Evolutionary conservation across 2,329 filamentous ascomycete genomes (phyloP), one percentile per base, ranked within the genome.

Genomic region (Calonectria pauciramosa): DNA sequence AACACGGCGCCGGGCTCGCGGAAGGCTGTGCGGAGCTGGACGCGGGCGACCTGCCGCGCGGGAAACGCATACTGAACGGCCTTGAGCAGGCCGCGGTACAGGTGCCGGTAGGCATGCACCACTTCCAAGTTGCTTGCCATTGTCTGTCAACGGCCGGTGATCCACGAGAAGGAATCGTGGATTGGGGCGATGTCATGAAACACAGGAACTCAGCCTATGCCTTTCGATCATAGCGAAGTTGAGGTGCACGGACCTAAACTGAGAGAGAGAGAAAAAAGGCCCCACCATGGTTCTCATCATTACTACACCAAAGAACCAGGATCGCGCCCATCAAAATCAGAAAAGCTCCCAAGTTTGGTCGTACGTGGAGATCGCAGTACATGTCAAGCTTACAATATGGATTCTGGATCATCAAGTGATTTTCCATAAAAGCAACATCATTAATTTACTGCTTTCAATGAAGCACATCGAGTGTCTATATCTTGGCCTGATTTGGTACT

Each of bases 21-120:
- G 81, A 95, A 95, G 13, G 90, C 91, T 9, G 81, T 80, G 56
- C 93, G 89, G 30, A 94, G 83, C 81, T 90, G 88, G 80, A 93
- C 88, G 72, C 91, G 90, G 20, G 91, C 87, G 5, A 90, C 86
- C 83, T 88, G 93, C 69, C 94, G 92, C 36, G 92, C 90, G 20
- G 94, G 94, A 75, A 90, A 90, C 18, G 94, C 91, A 86, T 92
- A 94, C 76, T 94, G 92, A 28, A 96, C 91, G 5, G 94, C 95
- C 36, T 89, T 91, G n/a, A 96, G 88, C 23, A 91, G 86, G 9
- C 88, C 88, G 68, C 93, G 91, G 82, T 94, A 93, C 41, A 97
- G 88, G 72, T 90, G 87, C 75, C 95, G 91, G 85, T 96, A 97
- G 60, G 93, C 91, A 78, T 90, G 88, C 49, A 93, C 81, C 67